Base-by-base conservation (phyloP, 1,139 yeast genomes). In the Neolecta irregularis region DNA sequence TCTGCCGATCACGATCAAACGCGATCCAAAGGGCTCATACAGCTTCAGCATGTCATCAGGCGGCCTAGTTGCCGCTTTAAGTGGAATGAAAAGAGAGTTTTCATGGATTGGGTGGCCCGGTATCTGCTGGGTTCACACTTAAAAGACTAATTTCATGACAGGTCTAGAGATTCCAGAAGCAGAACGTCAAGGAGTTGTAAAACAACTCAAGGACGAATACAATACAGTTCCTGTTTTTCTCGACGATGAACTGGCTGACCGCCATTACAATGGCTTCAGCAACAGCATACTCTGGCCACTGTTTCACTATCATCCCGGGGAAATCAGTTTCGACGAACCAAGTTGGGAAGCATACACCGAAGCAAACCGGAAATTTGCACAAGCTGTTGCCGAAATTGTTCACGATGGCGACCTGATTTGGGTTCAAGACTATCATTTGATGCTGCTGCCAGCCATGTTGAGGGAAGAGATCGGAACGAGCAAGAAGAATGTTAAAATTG, bases 241-340 rank as follows among this genome's bases (percentile, higher is more conserved):
- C 41, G 67, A 73, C 44, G 96, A 88, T 50, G 79, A 77, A 43
- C 65, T 88, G 46, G 96, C 98, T 1, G 98, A 88, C 49, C 64
- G 88, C 47, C 96, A 88, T 59, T 91, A 91, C 60, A 91, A 91
- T 55, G 98, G 98, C 31, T 91, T 91, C 56, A 73, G 85, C 41
- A 91, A 88, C 57, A 67, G 74, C 32, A 91, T 91, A 44, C 62
- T 91, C 44, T 91, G 99, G 99, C 99, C 99, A 1, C 60, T 91
- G 43, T 91, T 91, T 61, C 99, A 91, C 56, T 91, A 91, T 57
- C 98, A 91, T 53, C 98, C 99, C 0, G 98, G 98, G 43, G 99
- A 91, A 58, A 91, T 91, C 79, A 83, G 80, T 54, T 91, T 91
- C 53, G 98, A 91, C 55, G 98, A 91, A 55, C 73, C 73, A 44